phyloP scores from a whole-genome alignment of 2,329 filamentous ascomycete species.

The Colletotrichum nymphaeae region DNA sequence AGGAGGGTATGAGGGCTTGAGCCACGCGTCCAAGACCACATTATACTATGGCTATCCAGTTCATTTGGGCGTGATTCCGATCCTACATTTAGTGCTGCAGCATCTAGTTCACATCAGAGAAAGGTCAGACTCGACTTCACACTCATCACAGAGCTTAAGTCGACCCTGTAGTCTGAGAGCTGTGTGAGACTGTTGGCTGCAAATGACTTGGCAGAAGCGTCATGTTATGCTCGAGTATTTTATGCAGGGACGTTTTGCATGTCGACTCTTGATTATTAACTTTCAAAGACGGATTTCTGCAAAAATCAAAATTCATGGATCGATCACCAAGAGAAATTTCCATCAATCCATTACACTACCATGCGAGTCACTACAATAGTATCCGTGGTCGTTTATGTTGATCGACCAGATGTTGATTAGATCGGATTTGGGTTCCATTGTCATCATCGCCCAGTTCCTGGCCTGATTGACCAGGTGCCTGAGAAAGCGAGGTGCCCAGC shows the following conservation, averaged over 20 bases:
- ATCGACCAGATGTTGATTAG: background rate
- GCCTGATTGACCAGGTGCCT: background rate
- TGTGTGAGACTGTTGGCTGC: background rate
- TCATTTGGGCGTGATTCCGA: background rate
- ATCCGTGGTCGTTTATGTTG: background rate
- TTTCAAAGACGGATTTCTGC: background rate
- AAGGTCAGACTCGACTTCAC: too few species aligned
- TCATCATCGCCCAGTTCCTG: background rate
- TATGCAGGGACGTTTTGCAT: background rate
- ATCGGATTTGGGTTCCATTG: background rate
- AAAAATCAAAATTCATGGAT: background rate
- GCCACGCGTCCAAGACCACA: background rate
- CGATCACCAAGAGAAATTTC: background rate
- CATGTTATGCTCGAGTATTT: background rate
- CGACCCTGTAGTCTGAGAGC: background rate
- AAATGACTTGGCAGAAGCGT: background rate
- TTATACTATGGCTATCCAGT: background rate
- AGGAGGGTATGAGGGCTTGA: background rate
- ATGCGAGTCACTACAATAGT: background rate
- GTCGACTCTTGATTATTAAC: background rate
- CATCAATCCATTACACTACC: background rate
- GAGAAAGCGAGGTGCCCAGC: background rate
- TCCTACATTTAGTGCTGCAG: background rate
- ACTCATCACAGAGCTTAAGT: background rate
- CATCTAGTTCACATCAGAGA: background rate